Percentiles rank a stretch among this genome's conserved stretches.
Conservation (phyloP, 345 rosid genomes). For the Camelina laxa region DNA sequence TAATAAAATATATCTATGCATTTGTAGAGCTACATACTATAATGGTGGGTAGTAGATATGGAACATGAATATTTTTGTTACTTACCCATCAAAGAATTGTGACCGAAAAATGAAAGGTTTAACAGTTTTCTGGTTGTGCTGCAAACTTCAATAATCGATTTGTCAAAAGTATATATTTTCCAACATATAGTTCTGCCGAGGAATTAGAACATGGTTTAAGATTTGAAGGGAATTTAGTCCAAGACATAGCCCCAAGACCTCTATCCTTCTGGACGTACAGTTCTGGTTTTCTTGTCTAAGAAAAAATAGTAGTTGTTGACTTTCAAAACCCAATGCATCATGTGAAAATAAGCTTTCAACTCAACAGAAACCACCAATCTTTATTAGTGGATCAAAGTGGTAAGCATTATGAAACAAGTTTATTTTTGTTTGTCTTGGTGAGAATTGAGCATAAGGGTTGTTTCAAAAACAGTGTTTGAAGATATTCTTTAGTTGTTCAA, state of each 20-base stretch:
- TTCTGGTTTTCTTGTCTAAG: conserved; percentile 27
- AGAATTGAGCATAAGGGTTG: conserved; percentile 34
- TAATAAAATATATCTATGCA: no score
- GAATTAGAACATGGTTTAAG: conserved; percentile 2
- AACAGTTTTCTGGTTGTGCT: background rate
- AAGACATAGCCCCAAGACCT: conserved; percentile 25
- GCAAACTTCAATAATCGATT: no score
- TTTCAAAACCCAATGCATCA: conserved; percentile 18
- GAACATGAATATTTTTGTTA: no score
- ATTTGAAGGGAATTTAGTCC: conserved; percentile 3
- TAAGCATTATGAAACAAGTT: conserved; percentile 37
- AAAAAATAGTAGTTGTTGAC: conserved; percentile 37
- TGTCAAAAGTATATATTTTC: no score
- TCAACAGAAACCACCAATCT: conserved; percentile 19
- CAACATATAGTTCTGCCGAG: background rate
- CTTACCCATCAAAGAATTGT: conserved; percentile 6
- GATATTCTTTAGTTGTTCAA: conserved; percentile 38
- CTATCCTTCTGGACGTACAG: background rate
- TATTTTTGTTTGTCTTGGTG: background rate
- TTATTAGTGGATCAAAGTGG: conserved; percentile 42
- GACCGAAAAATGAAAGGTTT: background rate
- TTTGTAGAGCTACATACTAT: no score
- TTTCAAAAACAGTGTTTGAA: conserved; percentile 34
- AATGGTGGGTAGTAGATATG: no score
- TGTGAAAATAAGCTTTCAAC: conserved; percentile 14